Percentiles rank a stretch among this genome's conserved stretches.
Conservation (phyloP, 2,329 filamentous ascomycete species). For the Fusarium gaditjirri region DNA sequence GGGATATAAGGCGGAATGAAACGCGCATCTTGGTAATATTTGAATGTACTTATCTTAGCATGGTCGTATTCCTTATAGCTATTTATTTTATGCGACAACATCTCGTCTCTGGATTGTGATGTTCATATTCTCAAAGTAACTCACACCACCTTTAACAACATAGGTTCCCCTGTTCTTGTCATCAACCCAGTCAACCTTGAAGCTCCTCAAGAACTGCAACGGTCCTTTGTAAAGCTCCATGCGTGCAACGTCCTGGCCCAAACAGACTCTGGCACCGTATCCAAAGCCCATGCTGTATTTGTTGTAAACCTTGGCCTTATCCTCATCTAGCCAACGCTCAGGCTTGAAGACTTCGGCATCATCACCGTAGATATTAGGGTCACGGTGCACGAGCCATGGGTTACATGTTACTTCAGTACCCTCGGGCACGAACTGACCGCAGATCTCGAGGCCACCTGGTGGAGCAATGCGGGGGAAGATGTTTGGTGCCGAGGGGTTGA, state of each 20-base stretch:
- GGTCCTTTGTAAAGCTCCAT: conserved; percentile 52
- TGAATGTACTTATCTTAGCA: accelerated
- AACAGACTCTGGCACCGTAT: conserved; percentile 54
- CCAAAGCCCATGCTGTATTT: conserved; percentile 52
- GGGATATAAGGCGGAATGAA: accelerated
- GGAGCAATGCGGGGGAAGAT: conserved; percentile 62
- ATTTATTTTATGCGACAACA: not conserved
- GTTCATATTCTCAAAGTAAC: conserved; percentile 33
- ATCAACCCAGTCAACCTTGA: conserved; percentile 23
- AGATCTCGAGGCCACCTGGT: conserved; percentile 54
- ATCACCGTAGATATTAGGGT: conserved; percentile 46
- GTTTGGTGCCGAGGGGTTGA: conserved; percentile 60
- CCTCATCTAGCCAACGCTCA: conserved; percentile 54
- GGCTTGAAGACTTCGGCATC: conserved; percentile 52
- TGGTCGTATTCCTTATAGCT: accelerated
- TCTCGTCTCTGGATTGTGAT: conserved; percentile 21
- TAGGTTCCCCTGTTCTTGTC: conserved; percentile 19
- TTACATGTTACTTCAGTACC: conserved; percentile 51
- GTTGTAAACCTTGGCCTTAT: conserved; percentile 44
- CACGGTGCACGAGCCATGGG: conserved; percentile 50
- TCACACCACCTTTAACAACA: conserved; percentile 31
- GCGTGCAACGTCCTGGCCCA: conserved; percentile 57
- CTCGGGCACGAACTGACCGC: conserved; percentile 46
- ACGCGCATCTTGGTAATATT: accelerated
- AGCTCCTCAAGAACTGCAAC: conserved; percentile 24